Conservation (phyloP, 495 filamentous ascomycete genomes). For the Penicillium atrosanguineum region DNA sequence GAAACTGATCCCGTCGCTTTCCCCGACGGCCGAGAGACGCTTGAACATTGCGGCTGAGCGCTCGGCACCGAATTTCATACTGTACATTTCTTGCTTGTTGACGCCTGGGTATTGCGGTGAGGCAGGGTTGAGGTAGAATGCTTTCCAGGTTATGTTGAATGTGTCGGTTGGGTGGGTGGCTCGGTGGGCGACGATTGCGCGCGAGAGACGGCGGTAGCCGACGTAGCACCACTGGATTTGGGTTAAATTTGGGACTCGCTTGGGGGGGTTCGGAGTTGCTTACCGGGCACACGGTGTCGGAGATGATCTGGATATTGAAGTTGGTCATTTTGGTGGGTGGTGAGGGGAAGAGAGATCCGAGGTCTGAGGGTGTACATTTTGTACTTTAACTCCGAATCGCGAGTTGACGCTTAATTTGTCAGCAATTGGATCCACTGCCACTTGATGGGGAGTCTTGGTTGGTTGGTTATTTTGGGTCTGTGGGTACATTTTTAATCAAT, state of each 20-base stretch:
- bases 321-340: slow-evolving; percentile 59
- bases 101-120: slow-evolving; percentile 52
- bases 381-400: not conserved
- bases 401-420: slow-evolving; percentile 3
- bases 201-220: slow-evolving; percentile 71
- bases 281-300: slow-evolving; percentile 76
- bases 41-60: slow-evolving; percentile 54
- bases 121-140: slow-evolving; percentile 76
- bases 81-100: slow-evolving; percentile 56
- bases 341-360: not conserved
- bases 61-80: slow-evolving; percentile 56
- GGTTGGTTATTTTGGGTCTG: no score
- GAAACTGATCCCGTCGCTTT: slow-evolving; percentile 68
- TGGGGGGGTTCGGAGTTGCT: slow-evolving; percentile 13
- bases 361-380: not conserved
- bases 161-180: slow-evolving; percentile 59
- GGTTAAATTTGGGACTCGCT: slow-evolving; percentile 8
- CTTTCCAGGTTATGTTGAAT: slow-evolving; percentile 69
- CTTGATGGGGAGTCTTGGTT: not conserved
- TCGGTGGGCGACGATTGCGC: slow-evolving; percentile 66
- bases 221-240: slow-evolving; percentile 66
- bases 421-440: not conserved
- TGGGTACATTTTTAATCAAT: no score
- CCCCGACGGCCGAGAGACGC: slow-evolving; percentile 57
- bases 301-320: slow-evolving; percentile 72